A percentile compares a stretch with the other conserved stretches of the same genome.
These are phyloP conservation scores for Cryptococcus floricola DNA, from an alignment of 1,284 basidiomycete genomes.

Conservation along the genomic window DNA sequence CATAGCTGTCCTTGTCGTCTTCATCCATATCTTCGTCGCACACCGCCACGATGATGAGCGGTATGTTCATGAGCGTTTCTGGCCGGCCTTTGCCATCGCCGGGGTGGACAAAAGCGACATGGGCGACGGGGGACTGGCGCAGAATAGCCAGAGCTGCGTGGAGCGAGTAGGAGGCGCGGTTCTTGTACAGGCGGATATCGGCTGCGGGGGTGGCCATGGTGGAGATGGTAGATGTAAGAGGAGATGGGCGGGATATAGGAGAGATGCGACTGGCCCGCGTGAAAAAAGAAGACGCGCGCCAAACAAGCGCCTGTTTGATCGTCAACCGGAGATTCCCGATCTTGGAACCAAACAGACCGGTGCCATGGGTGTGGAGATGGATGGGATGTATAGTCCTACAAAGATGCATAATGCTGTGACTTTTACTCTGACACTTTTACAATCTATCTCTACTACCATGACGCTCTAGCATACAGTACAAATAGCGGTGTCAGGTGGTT, in stretches of 20 bases:
- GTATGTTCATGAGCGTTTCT: conserved; percentile 26
- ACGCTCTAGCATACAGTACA: too few species aligned
- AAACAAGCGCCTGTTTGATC: background rate
- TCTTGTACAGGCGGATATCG: conserved; percentile 15
- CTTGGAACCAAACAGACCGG: too few species aligned
- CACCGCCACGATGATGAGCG: conserved; percentile 14
- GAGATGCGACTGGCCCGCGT: too few species aligned
- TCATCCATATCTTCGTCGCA: conserved; percentile 12
- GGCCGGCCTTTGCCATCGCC: conserved; percentile 12
- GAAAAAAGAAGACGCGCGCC: too few species aligned
- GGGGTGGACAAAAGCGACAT: conserved; percentile 25
- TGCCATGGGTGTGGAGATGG: too few species aligned
- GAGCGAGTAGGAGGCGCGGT: conserved; percentile 20
- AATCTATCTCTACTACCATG: too few species aligned
- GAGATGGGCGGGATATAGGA: background rate
- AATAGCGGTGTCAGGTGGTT: too few species aligned
- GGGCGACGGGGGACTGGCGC: conserved; percentile 10
- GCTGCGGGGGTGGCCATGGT: conserved; percentile 2
- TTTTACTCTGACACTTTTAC: too few species aligned
- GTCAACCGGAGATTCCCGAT: background rate
- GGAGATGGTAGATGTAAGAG: background rate
- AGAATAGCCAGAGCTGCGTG: conserved; percentile 17
- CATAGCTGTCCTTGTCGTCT: conserved; percentile 9
- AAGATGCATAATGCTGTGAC: too few species aligned
- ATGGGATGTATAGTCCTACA: too few species aligned